Evolutionary conservation across 2,329 filamentous ascomycete genomes (phyloP).

Genomic region (Stachybotrys echinatus): DNA sequence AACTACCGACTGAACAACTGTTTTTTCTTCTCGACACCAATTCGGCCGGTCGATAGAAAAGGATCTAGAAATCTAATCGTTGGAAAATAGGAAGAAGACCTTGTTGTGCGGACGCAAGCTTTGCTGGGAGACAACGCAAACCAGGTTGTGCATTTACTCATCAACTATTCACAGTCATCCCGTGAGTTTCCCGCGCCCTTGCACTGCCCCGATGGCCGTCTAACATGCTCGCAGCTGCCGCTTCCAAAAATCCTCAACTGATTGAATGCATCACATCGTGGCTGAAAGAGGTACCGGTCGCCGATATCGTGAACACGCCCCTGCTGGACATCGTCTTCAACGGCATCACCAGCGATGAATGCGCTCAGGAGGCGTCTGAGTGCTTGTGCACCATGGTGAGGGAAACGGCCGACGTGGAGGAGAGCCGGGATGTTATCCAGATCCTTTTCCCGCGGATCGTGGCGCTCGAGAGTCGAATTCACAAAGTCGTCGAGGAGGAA

Average conservation of each 20-base stretch:
- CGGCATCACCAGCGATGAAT: slow-evolving; percentile 68
- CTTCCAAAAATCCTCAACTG: slow-evolving; percentile 81
- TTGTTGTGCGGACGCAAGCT: slow-evolving; percentile 78
- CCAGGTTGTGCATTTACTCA: slow-evolving; percentile 80
- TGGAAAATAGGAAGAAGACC: slow-evolving; percentile 83
- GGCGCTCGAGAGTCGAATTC: slow-evolving; percentile 70
- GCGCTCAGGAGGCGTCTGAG: slow-evolving; percentile 84
- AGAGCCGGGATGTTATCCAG: slow-evolving; percentile 77
- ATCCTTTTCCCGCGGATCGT: slow-evolving; percentile 77
- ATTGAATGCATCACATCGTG: slow-evolving; percentile 96
- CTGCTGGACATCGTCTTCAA: slow-evolving; percentile 76
- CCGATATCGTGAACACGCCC: slow-evolving; percentile 77
- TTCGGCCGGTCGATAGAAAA: slow-evolving; percentile 29
- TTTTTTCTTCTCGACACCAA: slow-evolving; percentile 25
- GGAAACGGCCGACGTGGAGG: slow-evolving; percentile 91
- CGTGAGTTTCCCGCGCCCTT: slow-evolving; percentile 53
- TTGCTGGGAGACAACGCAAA: slow-evolving; percentile 85
- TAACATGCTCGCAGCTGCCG: slow-evolving; percentile 49
- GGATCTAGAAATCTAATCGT: slow-evolving; percentile 30
- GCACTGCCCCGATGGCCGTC: too few relatives aligned
- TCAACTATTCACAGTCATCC: slow-evolving; percentile 88
- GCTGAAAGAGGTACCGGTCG: slow-evolving; percentile 86
- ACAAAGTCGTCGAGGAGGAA: slow-evolving; percentile 68
- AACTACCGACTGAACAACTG: slow-evolving; percentile 36
- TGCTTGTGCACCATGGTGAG: slow-evolving; percentile 87